These are phyloP conservation scores for Rhizophora apiculata DNA, from an alignment of 345 rosid genomes.

Conservation along the genomic window DNA sequence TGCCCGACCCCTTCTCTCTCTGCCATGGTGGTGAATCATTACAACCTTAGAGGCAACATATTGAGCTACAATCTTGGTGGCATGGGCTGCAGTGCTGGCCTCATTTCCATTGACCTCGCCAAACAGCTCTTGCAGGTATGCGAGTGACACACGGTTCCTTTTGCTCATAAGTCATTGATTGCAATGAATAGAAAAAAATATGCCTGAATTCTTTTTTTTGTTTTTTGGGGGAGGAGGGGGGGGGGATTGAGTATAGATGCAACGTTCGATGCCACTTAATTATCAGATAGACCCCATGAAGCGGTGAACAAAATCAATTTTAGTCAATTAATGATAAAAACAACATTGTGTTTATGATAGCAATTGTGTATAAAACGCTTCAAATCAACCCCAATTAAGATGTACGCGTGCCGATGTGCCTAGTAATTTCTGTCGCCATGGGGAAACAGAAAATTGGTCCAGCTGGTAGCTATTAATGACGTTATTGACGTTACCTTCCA, in stretches of 20 bases:
- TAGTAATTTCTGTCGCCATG: too few species aligned
- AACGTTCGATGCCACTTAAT: too few species aligned
- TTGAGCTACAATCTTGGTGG: slow-evolving; percentile 65
- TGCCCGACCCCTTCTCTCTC: slow-evolving; percentile 68
- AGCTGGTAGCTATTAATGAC: not conserved
- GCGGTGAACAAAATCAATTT: not conserved
- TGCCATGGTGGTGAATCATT: slow-evolving; percentile 61
- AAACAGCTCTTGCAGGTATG: slow-evolving; percentile 59
- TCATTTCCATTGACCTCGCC: slow-evolving; percentile 66
- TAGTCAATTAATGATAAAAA: not conserved
- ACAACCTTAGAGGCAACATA: slow-evolving; percentile 68
- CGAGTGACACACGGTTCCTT: not conserved
- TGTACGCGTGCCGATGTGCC: too few species aligned
- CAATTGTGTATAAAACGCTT: too few species aligned
- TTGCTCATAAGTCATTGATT: not conserved
- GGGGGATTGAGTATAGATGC: not conserved
- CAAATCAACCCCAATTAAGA: too few species aligned
- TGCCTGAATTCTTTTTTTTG: not conserved
- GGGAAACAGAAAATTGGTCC: not conserved
- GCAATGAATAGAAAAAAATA: not conserved
- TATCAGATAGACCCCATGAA: too few species aligned
- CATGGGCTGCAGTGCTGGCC: slow-evolving; percentile 77
- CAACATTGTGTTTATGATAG: not conserved
- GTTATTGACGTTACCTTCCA: not conserved
- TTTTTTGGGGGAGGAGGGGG: too few species aligned